Evolutionary conservation across 306 rosid genomes (phyloP), one percentile per base, ranked within the genome.

Genomic region (Rubus idaeus): DNA sequence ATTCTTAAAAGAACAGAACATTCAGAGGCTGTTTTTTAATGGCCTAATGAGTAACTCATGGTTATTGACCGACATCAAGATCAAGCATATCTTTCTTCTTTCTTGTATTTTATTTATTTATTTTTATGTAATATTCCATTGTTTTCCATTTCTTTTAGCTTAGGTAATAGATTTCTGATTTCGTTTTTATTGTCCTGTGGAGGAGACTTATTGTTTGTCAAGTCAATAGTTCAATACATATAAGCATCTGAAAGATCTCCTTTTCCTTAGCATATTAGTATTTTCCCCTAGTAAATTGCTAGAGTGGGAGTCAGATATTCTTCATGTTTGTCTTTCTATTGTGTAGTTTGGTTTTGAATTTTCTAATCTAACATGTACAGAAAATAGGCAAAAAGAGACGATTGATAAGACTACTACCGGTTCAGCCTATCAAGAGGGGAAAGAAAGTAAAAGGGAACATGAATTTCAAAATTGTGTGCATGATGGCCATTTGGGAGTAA

Each of bases 321-420:
- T 73, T 23, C 5, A 55, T 40, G 1, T 35, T 63, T 64, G 70
- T 20, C 47, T 62, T 26, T 62, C 12, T 39, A 50, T 50, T 39
- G 50, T n/a, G 57, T 45, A 1, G 50, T 73, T 78, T n/a, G 51
- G 56, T 68, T 75, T 61, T 68, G 65, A 56, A 75, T 70, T 70
- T 10, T 68, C 71, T 81, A 58, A n/a, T 78, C 68, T 75, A 50
- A 82, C 73, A 79, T 62, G 78, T 73, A 49, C 87, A 89, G 97
- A 80, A 79, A 68, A 75, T 73, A 46, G 23, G 78, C 71, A 73
- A 62, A 68, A 50, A 62, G 71, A 80, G 66, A 69, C 67, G 23
- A 69, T 65, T 71, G 76, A 84, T 67, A 37, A 83, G 66, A 70
- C 80, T 61, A 78, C 68, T 65, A 61, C 49, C 78, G 67, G 56